These are phyloP conservation scores for Bryoerythrophyllum caledonicum DNA, from an alignment of 225 moss, liverwort and hornwort species.

Conservation along the genomic window DNA sequence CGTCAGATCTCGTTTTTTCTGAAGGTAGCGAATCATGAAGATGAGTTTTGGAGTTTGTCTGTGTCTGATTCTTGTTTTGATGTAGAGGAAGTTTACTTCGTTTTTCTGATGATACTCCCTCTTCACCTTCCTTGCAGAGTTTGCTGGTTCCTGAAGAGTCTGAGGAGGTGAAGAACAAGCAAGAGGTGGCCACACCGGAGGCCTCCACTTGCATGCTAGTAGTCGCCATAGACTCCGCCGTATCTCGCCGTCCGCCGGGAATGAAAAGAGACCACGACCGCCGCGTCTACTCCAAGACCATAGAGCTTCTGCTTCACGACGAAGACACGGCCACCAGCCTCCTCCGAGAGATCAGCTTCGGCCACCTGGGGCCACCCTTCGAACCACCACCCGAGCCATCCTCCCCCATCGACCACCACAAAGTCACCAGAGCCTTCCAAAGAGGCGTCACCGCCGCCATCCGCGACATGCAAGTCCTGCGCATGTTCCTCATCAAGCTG, in stretches of 20 bases:
- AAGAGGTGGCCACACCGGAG: conserved; percentile 19
- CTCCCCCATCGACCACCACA: conserved; percentile 44
- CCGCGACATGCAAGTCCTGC: conserved; percentile 78
- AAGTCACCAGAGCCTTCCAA: conserved; percentile 77
- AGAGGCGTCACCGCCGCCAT: conserved; percentile 61
- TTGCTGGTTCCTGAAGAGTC: conserved; percentile 42
- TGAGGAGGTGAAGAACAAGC: conserved; percentile 21
- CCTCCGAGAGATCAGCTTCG: conserved; percentile 72
- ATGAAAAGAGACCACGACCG: conserved; percentile 80
- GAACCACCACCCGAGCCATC: conserved; percentile 13
- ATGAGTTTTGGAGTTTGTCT: too few relatives aligned
- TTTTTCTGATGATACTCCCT: not conserved
- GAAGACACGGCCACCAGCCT: conserved; percentile 63
- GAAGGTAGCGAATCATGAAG: too few relatives aligned
- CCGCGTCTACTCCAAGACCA: conserved; percentile 67
- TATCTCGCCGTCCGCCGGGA: conserved; percentile 83
- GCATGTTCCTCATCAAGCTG: conserved; percentile 70
- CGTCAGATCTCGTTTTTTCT: too few relatives aligned
- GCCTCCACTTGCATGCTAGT: conserved; percentile 55
- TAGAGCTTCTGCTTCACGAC: conserved; percentile 86
- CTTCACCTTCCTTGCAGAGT: conserved; percentile 24
- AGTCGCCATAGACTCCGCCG: conserved; percentile 91
- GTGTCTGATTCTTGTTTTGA: too few relatives aligned
- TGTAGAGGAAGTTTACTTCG: not conserved
- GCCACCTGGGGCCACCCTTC: conserved; percentile 51